Percentiles rank a stretch among this genome's conserved stretches.
These are phyloP conservation scores for Candida smagusa DNA, from an alignment of 1,139 yeast species.

Conservation along the genomic window DNA sequence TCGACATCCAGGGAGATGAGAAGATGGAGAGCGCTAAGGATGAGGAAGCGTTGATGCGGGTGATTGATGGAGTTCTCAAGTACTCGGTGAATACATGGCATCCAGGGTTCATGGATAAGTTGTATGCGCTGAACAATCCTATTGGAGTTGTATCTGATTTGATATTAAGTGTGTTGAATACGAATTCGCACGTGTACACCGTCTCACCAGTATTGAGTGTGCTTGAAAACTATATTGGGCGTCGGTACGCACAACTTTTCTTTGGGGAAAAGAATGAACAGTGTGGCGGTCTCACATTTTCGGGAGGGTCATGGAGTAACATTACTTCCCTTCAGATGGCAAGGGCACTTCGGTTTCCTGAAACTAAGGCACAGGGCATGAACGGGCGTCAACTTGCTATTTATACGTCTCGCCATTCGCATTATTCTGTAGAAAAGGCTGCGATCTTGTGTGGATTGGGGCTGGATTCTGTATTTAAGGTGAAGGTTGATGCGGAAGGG, in stretches of 20 bases:
- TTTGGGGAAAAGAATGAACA: slow-evolving; percentile 40
- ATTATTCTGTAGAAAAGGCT: slow-evolving; percentile 79
- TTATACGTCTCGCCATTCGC: slow-evolving; percentile 70
- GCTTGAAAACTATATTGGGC: slow-evolving; percentile 67
- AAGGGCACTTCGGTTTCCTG: slow-evolving; percentile 62
- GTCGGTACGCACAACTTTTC: slow-evolving; percentile 66
- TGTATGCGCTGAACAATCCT: slow-evolving; percentile 82
- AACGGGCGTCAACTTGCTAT: slow-evolving; percentile 57
- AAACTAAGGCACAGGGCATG: slow-evolving; percentile 65
- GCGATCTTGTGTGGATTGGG: slow-evolving; percentile 80
- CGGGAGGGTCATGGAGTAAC: slow-evolving; percentile 89
- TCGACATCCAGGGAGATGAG: slow-evolving; percentile 9
- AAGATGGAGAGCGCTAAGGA: slow-evolving; percentile 4
- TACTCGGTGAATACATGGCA: slow-evolving; percentile 86
- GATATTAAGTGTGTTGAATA: slow-evolving; percentile 66
- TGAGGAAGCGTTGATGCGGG: slow-evolving; percentile 20
- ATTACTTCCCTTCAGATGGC: slow-evolving; percentile 80
- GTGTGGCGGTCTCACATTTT: slow-evolving; percentile 81
- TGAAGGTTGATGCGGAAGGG: slow-evolving; percentile 54
- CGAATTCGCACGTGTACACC: slow-evolving; percentile 83
- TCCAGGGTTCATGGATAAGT: slow-evolving; percentile 79
- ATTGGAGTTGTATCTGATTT: slow-evolving; percentile 77
- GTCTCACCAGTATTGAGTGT: slow-evolving; percentile 81
- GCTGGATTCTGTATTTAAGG: slow-evolving; percentile 57
- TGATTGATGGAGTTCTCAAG: slow-evolving; percentile 57